Base-by-base conservation (phyloP, 495 filamentous ascomycete genomes). In the Penicillium roqueforti region DNA sequence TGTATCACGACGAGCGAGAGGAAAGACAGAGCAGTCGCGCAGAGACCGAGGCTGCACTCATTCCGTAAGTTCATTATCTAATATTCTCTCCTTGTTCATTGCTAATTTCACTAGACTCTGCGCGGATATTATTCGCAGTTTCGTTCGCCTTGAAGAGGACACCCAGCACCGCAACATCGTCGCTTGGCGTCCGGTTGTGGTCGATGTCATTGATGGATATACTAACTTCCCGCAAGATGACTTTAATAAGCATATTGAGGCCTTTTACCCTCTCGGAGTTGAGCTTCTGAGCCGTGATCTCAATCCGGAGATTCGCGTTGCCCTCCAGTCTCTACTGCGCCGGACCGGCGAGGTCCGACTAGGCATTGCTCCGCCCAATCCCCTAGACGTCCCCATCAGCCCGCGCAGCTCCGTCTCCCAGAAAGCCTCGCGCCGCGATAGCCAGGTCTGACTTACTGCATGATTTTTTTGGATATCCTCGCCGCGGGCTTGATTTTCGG, bases 171-270 rank as follows among this genome's bases (percentile, higher is more conserved):
- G 93, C 26, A 98, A 98, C 62, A 93, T 98, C 51, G 81, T 91
- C 4, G 95, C 95, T 11, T 98, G 93, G 93, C 79, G 93, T 31
- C 93, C 93, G 1, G 95, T 97, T 1, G 93, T 98, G 3, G 91
- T 98, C 7, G 93, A 96, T 66, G 93, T 98, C n/a, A 76, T 98
- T 29, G 92, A 98, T 58, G 92, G 95, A 1, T 97, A 92, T 66
- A 88, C 84, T 8, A 87, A 87, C 39, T 97, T 97, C 72, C 88
- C 89, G 0, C 74, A 77, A n/a, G 84, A 86, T 32, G 90, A 84
- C 44, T 97, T 98, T 59, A 80, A 81, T 51, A 85, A 84, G 49
- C 84, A 97, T 54, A 78, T 96, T 13, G 74, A 80, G 32, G 84
- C 78, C 1, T 96, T 98, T 70, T 96, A 96, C 61, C 89, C 93